phyloP scores from a whole-genome alignment of 2,329 filamentous ascomycete species.

The Beauveria sp. region DNA sequence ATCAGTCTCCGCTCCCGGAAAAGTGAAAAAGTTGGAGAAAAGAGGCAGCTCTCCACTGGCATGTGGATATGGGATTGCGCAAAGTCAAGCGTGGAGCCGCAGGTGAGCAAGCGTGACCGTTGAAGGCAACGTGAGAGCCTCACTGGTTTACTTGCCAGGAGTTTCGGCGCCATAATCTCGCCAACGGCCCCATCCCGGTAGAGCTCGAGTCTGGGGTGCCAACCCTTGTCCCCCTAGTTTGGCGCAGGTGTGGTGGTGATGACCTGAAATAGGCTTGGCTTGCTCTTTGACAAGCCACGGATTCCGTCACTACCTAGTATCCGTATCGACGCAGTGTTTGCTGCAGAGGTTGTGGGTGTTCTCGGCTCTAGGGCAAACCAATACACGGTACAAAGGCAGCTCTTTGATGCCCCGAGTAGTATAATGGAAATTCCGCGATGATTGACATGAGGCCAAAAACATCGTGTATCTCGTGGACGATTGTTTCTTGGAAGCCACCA shows the following conservation, averaged over 20 bases:
- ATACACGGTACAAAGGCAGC: too few species aligned
- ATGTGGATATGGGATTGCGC: neutral
- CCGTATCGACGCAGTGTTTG: neutral
- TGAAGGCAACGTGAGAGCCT: neutral
- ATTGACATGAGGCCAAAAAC: too few species aligned
- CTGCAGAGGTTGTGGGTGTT: neutral
- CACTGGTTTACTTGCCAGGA: slow-evolving; percentile 6
- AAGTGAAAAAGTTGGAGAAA: neutral
- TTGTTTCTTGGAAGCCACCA: neutral
- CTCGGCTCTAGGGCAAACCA: neutral
- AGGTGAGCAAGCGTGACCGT: too few species aligned
- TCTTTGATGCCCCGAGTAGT: too few species aligned
- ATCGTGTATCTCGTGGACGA: too few species aligned
- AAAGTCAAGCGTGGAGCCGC: too few species aligned
- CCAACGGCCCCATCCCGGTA: slow-evolving; percentile 5
- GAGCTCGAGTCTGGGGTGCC: slow-evolving; percentile 3
- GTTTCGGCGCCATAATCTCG: slow-evolving; percentile 7
- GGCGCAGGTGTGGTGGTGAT: neutral
- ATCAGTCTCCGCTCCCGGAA: neutral
- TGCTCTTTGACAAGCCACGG: neutral
- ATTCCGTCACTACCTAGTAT: neutral
- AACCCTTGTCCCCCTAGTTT: neutral
- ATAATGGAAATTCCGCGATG: too few species aligned
- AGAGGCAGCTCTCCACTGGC: neutral
- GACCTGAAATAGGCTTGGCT: neutral